phyloP scores from a whole-genome alignment of 257 asterid genomes.

The Solanum pennellii region DNA sequence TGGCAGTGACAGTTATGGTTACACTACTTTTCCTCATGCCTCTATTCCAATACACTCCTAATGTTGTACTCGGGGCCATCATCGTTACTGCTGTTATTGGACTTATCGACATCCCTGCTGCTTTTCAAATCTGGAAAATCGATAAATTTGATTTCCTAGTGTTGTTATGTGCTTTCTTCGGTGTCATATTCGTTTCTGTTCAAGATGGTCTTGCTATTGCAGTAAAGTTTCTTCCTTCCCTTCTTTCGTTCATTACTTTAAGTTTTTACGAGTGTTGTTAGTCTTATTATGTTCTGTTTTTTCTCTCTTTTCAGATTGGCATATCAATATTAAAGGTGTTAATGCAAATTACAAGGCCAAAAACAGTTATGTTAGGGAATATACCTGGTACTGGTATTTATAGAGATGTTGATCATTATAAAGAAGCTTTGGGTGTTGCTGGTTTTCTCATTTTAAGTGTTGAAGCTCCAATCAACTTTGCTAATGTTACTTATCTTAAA shows the following conservation, averaged over 20 bases:
- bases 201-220: conserved; percentile 77
- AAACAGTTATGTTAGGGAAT: conserved; percentile 60
- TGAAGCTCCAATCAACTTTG: conserved; percentile 85
- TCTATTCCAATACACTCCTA: conserved; percentile 80
- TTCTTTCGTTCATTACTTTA: background rate
- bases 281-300: background rate
- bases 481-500: conserved; percentile 68
- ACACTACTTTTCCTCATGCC: conserved; percentile 91
- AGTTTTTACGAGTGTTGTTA: background rate
- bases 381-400: conserved; percentile 68
- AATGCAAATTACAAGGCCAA: conserved; percentile 76
- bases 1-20: conserved; percentile 81
- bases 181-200: conserved; percentile 76
- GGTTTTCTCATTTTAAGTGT: conserved; percentile 58
- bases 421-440: conserved; percentile 48
- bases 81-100: conserved; percentile 79
- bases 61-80: conserved; percentile 72
- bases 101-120: conserved; percentile 78
- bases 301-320: conserved; percentile 37
- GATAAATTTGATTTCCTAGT: conserved; percentile 75
- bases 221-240: conserved; percentile 13
- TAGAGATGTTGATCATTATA: conserved; percentile 61
- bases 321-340: conserved; percentile 61
- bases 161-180: conserved; percentile 62
- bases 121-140: conserved; percentile 61